These are phyloP conservation scores for Phytomonas francai DNA, from an alignment of 208 protist species.

Conservation along the genomic window DNA sequence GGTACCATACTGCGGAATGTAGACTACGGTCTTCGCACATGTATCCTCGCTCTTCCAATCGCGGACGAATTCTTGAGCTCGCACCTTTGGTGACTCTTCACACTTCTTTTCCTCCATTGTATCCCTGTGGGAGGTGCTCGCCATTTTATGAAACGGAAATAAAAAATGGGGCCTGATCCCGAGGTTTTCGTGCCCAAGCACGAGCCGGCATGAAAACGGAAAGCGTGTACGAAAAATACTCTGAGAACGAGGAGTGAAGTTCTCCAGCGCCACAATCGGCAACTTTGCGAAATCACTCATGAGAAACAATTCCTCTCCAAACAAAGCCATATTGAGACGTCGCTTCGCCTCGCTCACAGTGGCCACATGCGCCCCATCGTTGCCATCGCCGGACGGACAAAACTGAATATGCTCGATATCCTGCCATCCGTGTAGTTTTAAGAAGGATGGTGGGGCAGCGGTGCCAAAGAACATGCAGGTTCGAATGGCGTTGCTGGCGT, in stretches of 20 bases:
- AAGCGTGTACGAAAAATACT: constrained; percentile 54
- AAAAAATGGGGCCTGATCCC: constrained; percentile 32
- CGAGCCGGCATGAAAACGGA: constrained; percentile 26
- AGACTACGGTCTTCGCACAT: constrained; percentile 32
- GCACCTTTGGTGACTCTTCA: no score
- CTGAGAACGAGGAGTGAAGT: constrained; percentile 58
- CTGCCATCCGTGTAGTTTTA: constrained; percentile 25
- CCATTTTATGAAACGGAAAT: no score
- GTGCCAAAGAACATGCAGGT: constrained; percentile 75
- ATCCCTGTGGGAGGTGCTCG: no score
- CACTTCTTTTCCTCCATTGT: no score
- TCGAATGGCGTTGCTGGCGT: constrained; percentile 78
- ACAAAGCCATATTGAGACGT: constrained; percentile 15
- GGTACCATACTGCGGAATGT: constrained; percentile 86
- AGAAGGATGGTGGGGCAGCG: constrained; percentile 42
- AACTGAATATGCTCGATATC: constrained; percentile 57
- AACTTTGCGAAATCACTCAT: constrained; percentile 2
- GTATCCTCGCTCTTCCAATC: no score
- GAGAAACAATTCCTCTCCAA: constrained; percentile 35
- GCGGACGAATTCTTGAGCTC: no score
- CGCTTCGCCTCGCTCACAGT: neutral
- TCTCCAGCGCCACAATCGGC: constrained; percentile 73
- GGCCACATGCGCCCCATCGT: neutral
- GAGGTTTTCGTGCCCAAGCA: constrained; percentile 81
- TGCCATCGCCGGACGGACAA: neutral